phyloP scores from a whole-genome alignment of 75 land plant genomes.

The Pseudotsuga menziesii region DNA sequence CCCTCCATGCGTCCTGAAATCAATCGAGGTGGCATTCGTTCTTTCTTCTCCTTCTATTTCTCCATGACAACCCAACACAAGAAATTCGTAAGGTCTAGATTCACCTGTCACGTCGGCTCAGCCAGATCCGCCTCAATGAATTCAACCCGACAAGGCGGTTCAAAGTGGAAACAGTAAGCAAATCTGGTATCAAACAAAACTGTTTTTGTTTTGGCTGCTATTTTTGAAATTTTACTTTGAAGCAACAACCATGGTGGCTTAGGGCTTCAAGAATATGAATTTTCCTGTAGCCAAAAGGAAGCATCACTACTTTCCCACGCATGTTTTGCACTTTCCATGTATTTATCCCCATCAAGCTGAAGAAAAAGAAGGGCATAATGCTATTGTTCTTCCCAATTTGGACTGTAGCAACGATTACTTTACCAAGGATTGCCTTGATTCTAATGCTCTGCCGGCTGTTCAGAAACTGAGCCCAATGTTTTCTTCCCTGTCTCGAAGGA shows the following conservation, averaged over 20 bases:
- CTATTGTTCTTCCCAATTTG: not conserved
- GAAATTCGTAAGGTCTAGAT: too few relatives aligned
- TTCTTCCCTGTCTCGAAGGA: not conserved
- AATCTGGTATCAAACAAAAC: too few relatives aligned
- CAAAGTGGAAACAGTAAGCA: too few relatives aligned
- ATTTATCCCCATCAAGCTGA: slow-evolving; percentile 12
- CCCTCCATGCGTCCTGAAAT: too few relatives aligned
- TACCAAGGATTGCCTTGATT: not conserved
- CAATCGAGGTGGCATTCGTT: not conserved
- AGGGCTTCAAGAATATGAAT: slow-evolving; percentile 45
- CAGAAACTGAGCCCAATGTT: slow-evolving; percentile 2
- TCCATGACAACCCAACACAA: not conserved
- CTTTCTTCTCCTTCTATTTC: not conserved
- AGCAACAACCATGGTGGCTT: slow-evolving; percentile 3
- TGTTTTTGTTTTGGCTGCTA: too few relatives aligned
- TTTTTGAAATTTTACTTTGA: too few relatives aligned
- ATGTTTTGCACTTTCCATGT: slow-evolving; percentile 14
- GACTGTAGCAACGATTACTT: not conserved
- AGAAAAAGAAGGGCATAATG: not conserved
- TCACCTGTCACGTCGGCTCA: too few relatives aligned
- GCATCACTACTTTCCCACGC: not conserved
- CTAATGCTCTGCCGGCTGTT: not conserved
- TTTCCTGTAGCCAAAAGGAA: slow-evolving; percentile 39
- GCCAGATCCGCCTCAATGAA: too few relatives aligned
- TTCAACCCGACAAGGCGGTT: too few relatives aligned